These are phyloP conservation scores for Geoglossum cookeanum DNA, from an alignment of 2,329 filamentous ascomycete species.

Conservation along the genomic window DNA sequence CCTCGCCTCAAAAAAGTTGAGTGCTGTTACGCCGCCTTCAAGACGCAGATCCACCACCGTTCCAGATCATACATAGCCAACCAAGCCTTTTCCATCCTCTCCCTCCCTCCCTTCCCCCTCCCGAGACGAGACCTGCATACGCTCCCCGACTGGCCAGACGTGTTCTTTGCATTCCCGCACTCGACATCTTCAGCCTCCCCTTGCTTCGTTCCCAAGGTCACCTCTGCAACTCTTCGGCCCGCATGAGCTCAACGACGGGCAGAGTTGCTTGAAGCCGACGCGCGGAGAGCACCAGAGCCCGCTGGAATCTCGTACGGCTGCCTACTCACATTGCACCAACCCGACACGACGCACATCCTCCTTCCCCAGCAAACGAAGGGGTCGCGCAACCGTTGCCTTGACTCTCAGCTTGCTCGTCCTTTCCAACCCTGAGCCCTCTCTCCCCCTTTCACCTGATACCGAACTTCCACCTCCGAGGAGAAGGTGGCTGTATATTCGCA, in stretches of 20 bases:
- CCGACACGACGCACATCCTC: background rate
- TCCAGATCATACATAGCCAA: background rate
- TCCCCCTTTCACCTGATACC: background rate
- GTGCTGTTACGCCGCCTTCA: background rate
- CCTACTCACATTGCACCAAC: slow-evolving; percentile 3
- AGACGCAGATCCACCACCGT: background rate
- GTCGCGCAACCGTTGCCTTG: background rate
- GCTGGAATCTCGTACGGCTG: slow-evolving; percentile 2
- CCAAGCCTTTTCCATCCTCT: background rate
- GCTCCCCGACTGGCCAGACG: background rate
- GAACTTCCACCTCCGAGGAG: background rate
- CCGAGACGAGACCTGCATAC: background rate
- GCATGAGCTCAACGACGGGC: slow-evolving; percentile 1
- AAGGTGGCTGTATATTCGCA: slow-evolving; percentile 1
- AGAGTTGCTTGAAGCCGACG: slow-evolving; percentile 2
- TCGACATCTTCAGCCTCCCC: background rate
- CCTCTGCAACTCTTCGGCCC: background rate
- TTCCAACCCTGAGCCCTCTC: background rate
- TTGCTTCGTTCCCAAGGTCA: background rate
- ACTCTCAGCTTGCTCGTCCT: background rate
- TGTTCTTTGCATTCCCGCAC: background rate
- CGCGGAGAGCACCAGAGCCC: background rate
- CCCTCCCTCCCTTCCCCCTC: background rate
- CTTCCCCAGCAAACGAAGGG: background rate
- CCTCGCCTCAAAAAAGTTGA: slow-evolving; percentile 2